phyloP scores from a whole-genome alignment of 805 yeast species.

The Cyberlindnera amylophila region DNA sequence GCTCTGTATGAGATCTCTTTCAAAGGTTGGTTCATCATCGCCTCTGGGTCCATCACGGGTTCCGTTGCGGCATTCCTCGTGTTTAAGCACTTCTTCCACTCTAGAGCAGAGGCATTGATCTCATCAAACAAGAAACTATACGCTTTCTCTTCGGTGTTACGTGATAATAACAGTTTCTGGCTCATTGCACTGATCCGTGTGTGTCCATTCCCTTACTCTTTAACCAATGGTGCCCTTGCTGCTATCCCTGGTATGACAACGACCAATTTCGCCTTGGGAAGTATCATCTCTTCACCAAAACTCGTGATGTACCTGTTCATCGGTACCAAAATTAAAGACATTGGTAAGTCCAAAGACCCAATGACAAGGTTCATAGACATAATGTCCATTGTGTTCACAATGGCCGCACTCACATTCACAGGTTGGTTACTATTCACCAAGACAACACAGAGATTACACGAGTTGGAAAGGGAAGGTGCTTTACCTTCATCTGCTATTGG shows the following conservation, averaged over 20 bases:
- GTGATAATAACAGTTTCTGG: conserved; percentile 63
- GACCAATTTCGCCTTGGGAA: conserved; percentile 63
- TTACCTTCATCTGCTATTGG: conserved; percentile 1
- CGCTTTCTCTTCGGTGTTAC: conserved; percentile 70
- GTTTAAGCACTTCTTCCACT: conserved; percentile 55
- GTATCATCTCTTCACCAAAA: conserved; percentile 77
- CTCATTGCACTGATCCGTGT: conserved; percentile 70
- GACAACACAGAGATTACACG: conserved; percentile 35
- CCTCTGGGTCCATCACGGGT: conserved; percentile 66
- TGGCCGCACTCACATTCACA: conserved; percentile 49
- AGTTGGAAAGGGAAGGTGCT: conserved; percentile 26
- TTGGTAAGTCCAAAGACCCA: conserved; percentile 56
- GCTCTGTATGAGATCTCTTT: conserved; percentile 75
- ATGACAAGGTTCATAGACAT: conserved; percentile 57
- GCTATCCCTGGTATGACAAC: conserved; percentile 74
- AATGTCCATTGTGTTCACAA: conserved; percentile 55
- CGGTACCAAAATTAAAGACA: conserved; percentile 67
- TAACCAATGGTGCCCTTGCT: conserved; percentile 89
- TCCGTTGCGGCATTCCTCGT: conserved; percentile 70
- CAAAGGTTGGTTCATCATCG: conserved; percentile 74
- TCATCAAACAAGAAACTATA: conserved; percentile 59
- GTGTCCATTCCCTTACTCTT: conserved; percentile 91
- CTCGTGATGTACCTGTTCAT: conserved; percentile 69
- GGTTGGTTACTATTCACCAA: conserved; percentile 65
- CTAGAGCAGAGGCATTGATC: conserved; percentile 58